Percentiles rank a stretch among this genome's conserved stretches.
These are phyloP conservation scores for Colletotrichum melonis DNA, from an alignment of 2,329 filamentous ascomycete species.

Conservation along the genomic window DNA sequence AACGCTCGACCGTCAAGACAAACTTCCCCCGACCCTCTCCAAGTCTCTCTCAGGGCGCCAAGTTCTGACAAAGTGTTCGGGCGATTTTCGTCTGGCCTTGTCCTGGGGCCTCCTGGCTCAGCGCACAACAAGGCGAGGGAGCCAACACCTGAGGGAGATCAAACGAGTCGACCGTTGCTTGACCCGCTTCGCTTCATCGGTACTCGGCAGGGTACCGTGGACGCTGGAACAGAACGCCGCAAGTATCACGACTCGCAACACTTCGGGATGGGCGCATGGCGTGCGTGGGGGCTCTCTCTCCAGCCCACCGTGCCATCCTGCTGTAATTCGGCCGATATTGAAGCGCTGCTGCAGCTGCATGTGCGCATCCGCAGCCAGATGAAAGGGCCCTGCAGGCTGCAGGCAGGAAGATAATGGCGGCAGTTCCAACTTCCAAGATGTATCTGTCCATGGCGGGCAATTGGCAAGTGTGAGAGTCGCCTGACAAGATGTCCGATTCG, in stretches of 20 bases:
- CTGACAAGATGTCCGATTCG: neutral
- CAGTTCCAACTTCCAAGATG: neutral
- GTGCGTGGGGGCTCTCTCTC: neutral
- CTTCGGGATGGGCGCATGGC: neutral
- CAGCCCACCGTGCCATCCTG: too few relatives aligned
- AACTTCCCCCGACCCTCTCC: neutral
- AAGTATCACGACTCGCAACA: slow-evolving; percentile 12
- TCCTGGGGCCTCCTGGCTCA: slow-evolving; percentile 1
- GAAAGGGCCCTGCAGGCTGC: neutral
- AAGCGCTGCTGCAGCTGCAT: slow-evolving; percentile 4
- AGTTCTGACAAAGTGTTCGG: slow-evolving; percentile 3
- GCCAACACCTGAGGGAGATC: slow-evolving; percentile 16
- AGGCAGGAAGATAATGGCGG: neutral
- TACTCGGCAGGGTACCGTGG: slow-evolving; percentile 24
- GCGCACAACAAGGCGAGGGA: neutral
- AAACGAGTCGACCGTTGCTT: slow-evolving; percentile 6
- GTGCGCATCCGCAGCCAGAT: neutral
- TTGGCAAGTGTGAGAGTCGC: neutral
- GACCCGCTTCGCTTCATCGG: slow-evolving; percentile 29
- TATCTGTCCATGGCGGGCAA: neutral
- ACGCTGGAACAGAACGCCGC: neutral
- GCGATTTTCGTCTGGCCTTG: slow-evolving; percentile 5
- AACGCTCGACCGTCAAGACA: slow-evolving; percentile 5
- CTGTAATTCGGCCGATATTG: slow-evolving; percentile 1
- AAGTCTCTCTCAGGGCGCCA: neutral